Percentiles rank a stretch among this genome's conserved stretches.
phyloP scores from a whole-genome alignment of 2,329 filamentous ascomycete genomes.

The Boeremia lycopersici region DNA sequence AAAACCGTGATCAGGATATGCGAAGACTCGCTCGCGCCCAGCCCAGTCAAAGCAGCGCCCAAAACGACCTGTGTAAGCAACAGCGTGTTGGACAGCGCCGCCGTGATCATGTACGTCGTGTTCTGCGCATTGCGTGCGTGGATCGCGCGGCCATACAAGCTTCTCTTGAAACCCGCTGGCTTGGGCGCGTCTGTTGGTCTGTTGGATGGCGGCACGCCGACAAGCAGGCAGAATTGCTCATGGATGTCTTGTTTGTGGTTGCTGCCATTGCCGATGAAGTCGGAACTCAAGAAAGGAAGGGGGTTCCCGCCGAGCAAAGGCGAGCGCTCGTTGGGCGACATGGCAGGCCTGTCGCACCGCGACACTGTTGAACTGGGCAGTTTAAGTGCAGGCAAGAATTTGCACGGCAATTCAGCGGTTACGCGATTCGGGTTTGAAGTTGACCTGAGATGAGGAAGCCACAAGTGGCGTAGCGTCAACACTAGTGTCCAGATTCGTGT shows the following conservation, averaged over 20 bases:
- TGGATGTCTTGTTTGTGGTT: constrained; percentile 27
- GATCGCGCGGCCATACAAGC: constrained; percentile 46
- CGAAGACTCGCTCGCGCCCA: constrained; percentile 45
- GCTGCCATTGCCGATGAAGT: constrained; percentile 17
- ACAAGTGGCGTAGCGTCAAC: constrained; percentile 6
- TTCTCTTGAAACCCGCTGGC: constrained; percentile 33
- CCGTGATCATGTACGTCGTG: constrained; percentile 45
- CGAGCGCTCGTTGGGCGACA: constrained; percentile 14
- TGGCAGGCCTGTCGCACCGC: background rate
- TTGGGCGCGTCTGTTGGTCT: constrained; percentile 24
- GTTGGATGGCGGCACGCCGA: constrained; percentile 43
- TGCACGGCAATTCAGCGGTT: constrained; percentile 4
- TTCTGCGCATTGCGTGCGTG: constrained; percentile 40
- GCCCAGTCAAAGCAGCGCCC: constrained; percentile 48
- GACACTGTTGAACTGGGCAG: background rate
- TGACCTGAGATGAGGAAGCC: background rate
- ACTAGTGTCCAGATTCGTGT: constrained; percentile 11
- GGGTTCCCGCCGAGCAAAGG: constrained; percentile 14
- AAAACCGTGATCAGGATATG: constrained; percentile 49
- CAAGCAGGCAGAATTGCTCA: constrained; percentile 47
- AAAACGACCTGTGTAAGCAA: constrained; percentile 50
- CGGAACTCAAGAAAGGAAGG: constrained; percentile 9
- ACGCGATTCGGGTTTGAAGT: constrained; percentile 7
- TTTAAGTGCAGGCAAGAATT: background rate
- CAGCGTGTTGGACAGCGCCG: constrained; percentile 46